These are phyloP conservation scores for Arxiozyma telluris DNA, from an alignment of 1,139 yeast genomes.

Conservation along the genomic window DNA sequence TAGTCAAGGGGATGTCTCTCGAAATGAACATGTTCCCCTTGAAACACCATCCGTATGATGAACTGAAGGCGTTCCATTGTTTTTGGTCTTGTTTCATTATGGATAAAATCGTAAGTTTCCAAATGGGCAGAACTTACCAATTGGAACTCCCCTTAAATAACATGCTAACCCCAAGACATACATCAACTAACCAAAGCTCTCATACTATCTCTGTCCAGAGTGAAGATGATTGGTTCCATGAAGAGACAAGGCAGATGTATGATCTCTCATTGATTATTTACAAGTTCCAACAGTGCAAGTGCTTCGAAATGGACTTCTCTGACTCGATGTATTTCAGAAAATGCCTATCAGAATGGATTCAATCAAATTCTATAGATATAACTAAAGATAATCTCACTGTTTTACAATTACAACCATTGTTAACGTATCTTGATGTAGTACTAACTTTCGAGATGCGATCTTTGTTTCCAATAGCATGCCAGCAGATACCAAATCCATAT, in stretches of 20 bases:
- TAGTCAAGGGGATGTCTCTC: slow-evolving; percentile 52
- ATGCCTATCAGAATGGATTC: slow-evolving; percentile 17
- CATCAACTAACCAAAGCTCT: background rate
- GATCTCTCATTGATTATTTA: slow-evolving; percentile 13
- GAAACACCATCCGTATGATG: slow-evolving; percentile 35
- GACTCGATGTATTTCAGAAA: slow-evolving; percentile 9
- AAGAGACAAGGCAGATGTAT: slow-evolving; percentile 31
- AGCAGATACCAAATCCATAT: slow-evolving; percentile 1
- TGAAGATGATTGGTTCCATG: slow-evolving; percentile 13
- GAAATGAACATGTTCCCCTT: slow-evolving; percentile 27
- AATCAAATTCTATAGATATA: slow-evolving; percentile 5
- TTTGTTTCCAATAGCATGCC: slow-evolving; percentile 16
- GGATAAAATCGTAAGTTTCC: slow-evolving; percentile 49
- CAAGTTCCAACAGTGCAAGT: slow-evolving; percentile 13
- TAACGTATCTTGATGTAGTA: slow-evolving; percentile 26
- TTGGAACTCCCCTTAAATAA: slow-evolving; percentile 36
- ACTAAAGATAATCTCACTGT: background rate
- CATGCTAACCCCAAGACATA: slow-evolving; percentile 11
- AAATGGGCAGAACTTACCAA: slow-evolving; percentile 44
- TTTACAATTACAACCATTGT: slow-evolving; percentile 17
- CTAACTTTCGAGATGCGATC: slow-evolving; percentile 22
- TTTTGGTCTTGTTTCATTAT: slow-evolving; percentile 51
- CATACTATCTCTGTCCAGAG: background rate
- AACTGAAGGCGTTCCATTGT: slow-evolving; percentile 42
- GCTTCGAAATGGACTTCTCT: slow-evolving; percentile 12